phyloP scores from a whole-genome alignment of 2,329 filamentous ascomycete genomes.

The Alternaria gaisen region DNA sequence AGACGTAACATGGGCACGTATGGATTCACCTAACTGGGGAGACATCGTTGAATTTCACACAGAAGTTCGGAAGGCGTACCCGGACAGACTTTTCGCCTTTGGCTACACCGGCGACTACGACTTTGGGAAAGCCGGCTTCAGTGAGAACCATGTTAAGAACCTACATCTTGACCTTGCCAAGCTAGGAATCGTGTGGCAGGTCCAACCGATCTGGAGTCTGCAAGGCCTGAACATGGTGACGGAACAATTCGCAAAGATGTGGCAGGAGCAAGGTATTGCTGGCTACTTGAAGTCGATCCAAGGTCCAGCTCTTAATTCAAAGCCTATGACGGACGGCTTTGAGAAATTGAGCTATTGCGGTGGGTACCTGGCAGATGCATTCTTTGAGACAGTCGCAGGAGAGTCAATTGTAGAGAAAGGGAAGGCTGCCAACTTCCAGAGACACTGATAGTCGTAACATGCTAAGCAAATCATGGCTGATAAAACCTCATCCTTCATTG shows the following conservation, averaged over 20 bases:
- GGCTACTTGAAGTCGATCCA: conserved; percentile 45
- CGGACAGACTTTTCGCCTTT: conserved; percentile 52
- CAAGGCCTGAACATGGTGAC: conserved; percentile 49
- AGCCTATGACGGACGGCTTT: conserved; percentile 47
- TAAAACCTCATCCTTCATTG: neutral
- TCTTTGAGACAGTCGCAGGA: conserved; percentile 48
- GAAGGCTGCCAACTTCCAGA: neutral
- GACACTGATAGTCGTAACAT: neutral
- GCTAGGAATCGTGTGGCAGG: conserved; percentile 53
- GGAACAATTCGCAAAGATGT: conserved; percentile 48
- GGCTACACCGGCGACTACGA: conserved; percentile 53
- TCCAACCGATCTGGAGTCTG: conserved; percentile 53
- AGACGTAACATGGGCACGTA: conserved; percentile 51
- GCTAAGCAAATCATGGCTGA: neutral
- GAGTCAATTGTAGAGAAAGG: conserved; percentile 28
- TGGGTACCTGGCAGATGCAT: conserved; percentile 50
- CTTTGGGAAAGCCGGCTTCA: conserved; percentile 49
- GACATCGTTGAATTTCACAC: conserved; percentile 52
- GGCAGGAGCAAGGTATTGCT: conserved; percentile 49
- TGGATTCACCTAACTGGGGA: conserved; percentile 48
- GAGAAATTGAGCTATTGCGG: conserved; percentile 51
- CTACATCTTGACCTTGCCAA: conserved; percentile 49
- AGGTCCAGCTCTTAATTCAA: conserved; percentile 35
- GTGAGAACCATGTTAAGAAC: conserved; percentile 40
- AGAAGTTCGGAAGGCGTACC: conserved; percentile 46